Conservation (phyloP, 305 asterid genomes). For the Fraxinus velutina region DNA sequence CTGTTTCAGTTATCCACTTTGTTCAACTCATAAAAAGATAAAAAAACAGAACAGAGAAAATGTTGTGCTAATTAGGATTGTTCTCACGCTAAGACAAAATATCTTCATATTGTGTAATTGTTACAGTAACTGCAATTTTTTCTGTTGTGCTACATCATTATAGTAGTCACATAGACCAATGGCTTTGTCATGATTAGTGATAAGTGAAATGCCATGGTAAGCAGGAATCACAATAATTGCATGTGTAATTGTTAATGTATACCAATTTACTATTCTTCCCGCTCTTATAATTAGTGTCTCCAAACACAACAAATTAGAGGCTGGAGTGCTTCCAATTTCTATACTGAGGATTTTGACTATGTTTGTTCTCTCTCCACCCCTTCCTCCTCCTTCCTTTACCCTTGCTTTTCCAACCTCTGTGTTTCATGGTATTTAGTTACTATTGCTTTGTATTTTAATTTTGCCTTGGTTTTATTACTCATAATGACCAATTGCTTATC, state of each 20-base stretch:
- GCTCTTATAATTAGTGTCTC: conserved; percentile 8
- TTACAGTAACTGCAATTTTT: neutral
- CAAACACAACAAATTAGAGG: neutral
- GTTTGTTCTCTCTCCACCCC: neutral
- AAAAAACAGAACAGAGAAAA: neutral
- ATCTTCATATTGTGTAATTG: conserved; percentile 3
- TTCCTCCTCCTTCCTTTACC: neutral
- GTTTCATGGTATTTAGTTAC: conserved; percentile 5
- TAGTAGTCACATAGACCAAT: neutral
- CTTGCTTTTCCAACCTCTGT: conserved; percentile 14
- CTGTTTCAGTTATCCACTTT: neutral
- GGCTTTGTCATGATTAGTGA: neutral
- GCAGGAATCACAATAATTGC: neutral
- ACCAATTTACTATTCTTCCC: neutral
- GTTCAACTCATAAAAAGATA: neutral
- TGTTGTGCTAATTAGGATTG: conserved; percentile 12
- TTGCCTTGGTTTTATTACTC: conserved; percentile 14
- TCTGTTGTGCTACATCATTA: neutral
- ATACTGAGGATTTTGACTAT: neutral
- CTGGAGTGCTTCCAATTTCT: conserved; percentile 10
- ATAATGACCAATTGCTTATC: conserved; percentile 24
- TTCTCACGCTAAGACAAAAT: neutral
- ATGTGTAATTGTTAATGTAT: neutral
- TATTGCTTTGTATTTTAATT: conserved; percentile 10
- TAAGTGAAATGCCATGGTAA: neutral